phyloP scores from a whole-genome alignment of 768 basidiomycete genomes.

The Suillus ampliporus region DNA sequence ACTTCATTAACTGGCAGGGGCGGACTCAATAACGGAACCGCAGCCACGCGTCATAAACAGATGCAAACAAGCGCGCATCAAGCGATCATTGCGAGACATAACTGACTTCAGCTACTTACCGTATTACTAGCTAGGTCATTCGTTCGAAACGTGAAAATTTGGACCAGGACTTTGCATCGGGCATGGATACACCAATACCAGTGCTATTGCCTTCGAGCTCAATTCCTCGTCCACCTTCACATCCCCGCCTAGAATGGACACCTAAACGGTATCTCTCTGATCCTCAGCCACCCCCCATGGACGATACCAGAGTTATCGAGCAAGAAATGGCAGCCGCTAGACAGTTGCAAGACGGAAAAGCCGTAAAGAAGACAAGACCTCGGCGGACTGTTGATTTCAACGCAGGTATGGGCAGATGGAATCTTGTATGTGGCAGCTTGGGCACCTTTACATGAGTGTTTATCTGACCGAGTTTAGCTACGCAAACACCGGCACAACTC shows the following conservation, averaged over 20 bases:
- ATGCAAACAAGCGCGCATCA: constrained; percentile 17
- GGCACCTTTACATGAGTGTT: background rate
- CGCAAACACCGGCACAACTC: constrained; percentile 82
- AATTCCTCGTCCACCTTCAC: constrained; percentile 39
- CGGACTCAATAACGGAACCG: constrained; percentile 1
- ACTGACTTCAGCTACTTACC: background rate
- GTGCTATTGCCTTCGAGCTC: constrained; percentile 58
- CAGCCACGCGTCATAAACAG: constrained; percentile 27
- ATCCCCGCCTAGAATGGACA: constrained; percentile 69
- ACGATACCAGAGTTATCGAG: constrained; percentile 77
- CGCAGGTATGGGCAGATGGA: constrained; percentile 87
- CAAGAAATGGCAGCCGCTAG: constrained; percentile 78
- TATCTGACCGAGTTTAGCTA: constrained; percentile 47
- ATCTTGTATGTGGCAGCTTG: constrained; percentile 59
- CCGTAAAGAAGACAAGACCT: constrained; percentile 90
- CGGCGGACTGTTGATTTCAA: constrained; percentile 95
- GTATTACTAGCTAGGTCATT: background rate
- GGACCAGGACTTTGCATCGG: background rate
- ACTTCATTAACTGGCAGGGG: background rate
- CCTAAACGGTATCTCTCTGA: constrained; percentile 70
- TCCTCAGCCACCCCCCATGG: constrained; percentile 79
- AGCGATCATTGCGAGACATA: background rate
- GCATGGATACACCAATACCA: constrained; percentile 45
- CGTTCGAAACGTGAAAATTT: background rate
- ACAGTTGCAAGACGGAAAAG: constrained; percentile 78